Conservation (phyloP, 208 protist species). For the Wallacemonas sp. region DNA sequence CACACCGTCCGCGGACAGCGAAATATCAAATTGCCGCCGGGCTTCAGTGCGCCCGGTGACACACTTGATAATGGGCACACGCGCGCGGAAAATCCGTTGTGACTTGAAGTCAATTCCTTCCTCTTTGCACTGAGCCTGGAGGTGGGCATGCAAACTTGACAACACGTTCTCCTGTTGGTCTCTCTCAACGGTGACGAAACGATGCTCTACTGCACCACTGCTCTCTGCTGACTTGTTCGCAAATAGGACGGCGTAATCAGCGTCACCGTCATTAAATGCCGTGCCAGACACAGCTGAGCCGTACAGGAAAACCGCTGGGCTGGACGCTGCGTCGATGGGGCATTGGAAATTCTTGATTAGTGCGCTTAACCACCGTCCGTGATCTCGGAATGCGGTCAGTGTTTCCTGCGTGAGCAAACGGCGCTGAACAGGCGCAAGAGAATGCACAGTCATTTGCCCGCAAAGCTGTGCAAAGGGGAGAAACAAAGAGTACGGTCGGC, state of each 20-base stretch:
- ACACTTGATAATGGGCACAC: constrained; percentile 67
- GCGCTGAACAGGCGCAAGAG: too few relatives aligned
- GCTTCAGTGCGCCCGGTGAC: background rate
- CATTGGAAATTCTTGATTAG: too few relatives aligned
- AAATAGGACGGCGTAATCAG: constrained; percentile 74
- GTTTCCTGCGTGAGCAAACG: too few relatives aligned
- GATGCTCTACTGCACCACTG: background rate
- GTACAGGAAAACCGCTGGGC: constrained; percentile 64
- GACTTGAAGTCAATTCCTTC: constrained; percentile 20
- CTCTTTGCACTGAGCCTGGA: constrained; percentile 20
- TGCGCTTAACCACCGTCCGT: too few relatives aligned
- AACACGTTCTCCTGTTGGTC: constrained; percentile 46
- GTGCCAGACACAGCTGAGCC: constrained; percentile 74
- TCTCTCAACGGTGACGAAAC: constrained; percentile 24
- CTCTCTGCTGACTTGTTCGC: background rate
- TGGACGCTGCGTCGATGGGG: too few relatives aligned
- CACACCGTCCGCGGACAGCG: constrained; percentile 63
- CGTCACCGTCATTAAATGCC: constrained; percentile 65
- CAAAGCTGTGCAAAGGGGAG: too few relatives aligned
- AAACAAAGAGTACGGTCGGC: too few relatives aligned
- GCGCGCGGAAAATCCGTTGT: constrained; percentile 75
- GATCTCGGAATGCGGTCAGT: too few relatives aligned
- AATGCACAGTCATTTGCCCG: too few relatives aligned
- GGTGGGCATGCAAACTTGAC: constrained; percentile 44
- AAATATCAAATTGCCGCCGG: constrained; percentile 69